These are phyloP conservation scores for Sporothrix schenckii DNA, from an alignment of 2,329 filamentous ascomycete species.

Conservation along the genomic window DNA sequence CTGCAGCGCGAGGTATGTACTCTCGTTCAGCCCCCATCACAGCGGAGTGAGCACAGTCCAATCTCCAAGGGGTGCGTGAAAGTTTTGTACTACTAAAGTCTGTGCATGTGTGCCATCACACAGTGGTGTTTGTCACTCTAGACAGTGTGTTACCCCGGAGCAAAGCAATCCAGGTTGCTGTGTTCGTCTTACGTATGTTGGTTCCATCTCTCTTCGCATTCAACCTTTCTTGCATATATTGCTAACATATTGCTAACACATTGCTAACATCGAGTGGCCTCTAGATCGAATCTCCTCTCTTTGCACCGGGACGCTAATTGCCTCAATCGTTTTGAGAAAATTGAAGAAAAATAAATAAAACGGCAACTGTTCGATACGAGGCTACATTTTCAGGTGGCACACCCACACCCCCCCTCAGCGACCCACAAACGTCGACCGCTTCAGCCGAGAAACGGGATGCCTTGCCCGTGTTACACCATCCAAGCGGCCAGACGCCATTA, in stretches of 20 bases:
- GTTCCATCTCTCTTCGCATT: not conserved
- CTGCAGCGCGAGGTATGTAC: not conserved
- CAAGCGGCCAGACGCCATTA: conserved; percentile 12
- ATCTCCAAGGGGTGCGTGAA: not conserved
- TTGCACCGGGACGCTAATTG: not conserved
- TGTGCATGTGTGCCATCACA: not conserved
- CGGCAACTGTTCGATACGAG: not conserved
- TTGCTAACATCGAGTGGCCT: not conserved
- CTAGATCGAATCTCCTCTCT: not conserved
- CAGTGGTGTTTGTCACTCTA: not conserved
- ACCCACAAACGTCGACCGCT: conserved; percentile 1
- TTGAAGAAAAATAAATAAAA: not conserved
- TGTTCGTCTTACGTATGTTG: not conserved
- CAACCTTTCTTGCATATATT: not conserved
- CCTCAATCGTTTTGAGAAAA: not conserved
- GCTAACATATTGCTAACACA: not conserved
- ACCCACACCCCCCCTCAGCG: not conserved
- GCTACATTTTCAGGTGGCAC: conserved; percentile 4
- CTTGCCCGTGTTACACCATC: conserved; percentile 20
- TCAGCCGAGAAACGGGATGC: conserved; percentile 24
- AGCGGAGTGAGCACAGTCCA: not conserved
- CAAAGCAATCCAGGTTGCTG: not conserved
- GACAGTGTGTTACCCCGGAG: not conserved
- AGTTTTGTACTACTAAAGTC: not conserved
- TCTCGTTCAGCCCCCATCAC: conserved; percentile 1